Percentiles rank a stretch among this genome's conserved stretches.
Conservation (phyloP, 768 basidiomycete species). For the Collybia mongolica region DNA sequence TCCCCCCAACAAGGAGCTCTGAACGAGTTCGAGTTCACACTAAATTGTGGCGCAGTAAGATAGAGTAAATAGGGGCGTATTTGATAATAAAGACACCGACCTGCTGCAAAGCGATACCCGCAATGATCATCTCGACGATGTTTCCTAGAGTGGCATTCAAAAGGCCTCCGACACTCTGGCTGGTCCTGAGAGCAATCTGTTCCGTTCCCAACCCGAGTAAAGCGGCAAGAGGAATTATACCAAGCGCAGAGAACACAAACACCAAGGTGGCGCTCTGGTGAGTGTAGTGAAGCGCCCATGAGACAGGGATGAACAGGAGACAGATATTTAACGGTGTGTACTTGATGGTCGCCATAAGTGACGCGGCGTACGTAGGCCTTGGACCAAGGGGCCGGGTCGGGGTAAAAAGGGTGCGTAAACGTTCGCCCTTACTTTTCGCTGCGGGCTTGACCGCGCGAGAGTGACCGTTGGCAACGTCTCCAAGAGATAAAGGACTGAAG, state of each 20-base stretch:
- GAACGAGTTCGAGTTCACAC: slow-evolving; percentile 54
- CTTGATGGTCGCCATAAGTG: slow-evolving; percentile 26
- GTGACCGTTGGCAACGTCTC: background rate
- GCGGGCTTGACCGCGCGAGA: background rate
- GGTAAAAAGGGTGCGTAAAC: slow-evolving; percentile 30
- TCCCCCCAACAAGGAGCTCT: slow-evolving; percentile 50
- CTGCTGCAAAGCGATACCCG: slow-evolving; percentile 39
- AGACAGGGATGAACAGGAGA: slow-evolving; percentile 48
- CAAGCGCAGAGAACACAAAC: slow-evolving; percentile 47
- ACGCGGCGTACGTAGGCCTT: slow-evolving; percentile 31
- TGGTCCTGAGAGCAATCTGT: slow-evolving; percentile 47
- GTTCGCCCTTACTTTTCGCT: slow-evolving; percentile 10
- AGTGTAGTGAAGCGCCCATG: slow-evolving; percentile 46
- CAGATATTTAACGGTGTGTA: slow-evolving; percentile 42
- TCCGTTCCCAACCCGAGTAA: slow-evolving; percentile 53
- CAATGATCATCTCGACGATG: slow-evolving; percentile 52
- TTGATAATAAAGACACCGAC: slow-evolving; percentile 23
- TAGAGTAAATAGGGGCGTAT: slow-evolving; percentile 1
- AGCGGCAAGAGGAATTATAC: slow-evolving; percentile 51
- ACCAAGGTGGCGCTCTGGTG: slow-evolving; percentile 44
- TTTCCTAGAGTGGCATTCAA: slow-evolving; percentile 55
- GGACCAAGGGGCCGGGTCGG: slow-evolving; percentile 30
- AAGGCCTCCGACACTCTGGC: slow-evolving; percentile 49
- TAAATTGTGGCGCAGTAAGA: slow-evolving; percentile 9
- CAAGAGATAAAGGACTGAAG: background rate